Percentiles rank a stretch among this genome's conserved stretches.
Conservation (phyloP, 2,329 filamentous ascomycete genomes). For the Colletotrichum incanum region DNA sequence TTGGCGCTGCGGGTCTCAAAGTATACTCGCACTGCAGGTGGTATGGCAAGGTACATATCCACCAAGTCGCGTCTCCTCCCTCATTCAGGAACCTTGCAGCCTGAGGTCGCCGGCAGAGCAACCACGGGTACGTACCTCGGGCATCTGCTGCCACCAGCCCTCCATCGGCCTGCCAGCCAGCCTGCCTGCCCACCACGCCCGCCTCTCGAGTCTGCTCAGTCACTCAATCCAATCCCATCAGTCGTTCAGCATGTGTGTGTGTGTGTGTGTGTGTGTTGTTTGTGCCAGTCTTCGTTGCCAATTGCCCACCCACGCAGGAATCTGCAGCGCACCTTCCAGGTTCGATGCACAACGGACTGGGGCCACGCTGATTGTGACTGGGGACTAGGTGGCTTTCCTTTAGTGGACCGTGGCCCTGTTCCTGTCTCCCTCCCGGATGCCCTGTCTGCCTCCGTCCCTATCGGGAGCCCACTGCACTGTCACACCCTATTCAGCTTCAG, state of each 20-base stretch:
- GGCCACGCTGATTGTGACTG: background rate
- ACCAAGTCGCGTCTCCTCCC: slow-evolving; percentile 5
- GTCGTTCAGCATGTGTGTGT: background rate
- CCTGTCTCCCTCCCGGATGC: slow-evolving; percentile 22
- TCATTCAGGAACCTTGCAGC: slow-evolving; percentile 16
- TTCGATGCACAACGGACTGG: background rate
- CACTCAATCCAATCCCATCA: background rate
- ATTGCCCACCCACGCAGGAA: background rate
- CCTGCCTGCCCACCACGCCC: no score
- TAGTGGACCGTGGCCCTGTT: slow-evolving; percentile 23
- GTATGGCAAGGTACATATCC: slow-evolving; percentile 14
- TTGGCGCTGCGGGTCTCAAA: slow-evolving; percentile 4
- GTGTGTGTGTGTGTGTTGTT: no score
- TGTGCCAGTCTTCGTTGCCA: no score
- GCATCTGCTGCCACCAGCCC: background rate
- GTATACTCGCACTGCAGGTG: background rate
- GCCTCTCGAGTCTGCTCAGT: slow-evolving; percentile 3
- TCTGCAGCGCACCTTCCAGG: background rate
- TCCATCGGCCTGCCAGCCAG: no score
- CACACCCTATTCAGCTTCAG: background rate
- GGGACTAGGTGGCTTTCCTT: slow-evolving; percentile 4
- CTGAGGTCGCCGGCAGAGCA: slow-evolving; percentile 4
- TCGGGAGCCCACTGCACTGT: background rate
- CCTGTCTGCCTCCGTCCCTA: slow-evolving; percentile 1
- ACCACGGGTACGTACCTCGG: background rate